Base-by-base conservation (phyloP, 2,329 filamentous ascomycete genomes). In the Colletotrichum orbiculare region DNA sequence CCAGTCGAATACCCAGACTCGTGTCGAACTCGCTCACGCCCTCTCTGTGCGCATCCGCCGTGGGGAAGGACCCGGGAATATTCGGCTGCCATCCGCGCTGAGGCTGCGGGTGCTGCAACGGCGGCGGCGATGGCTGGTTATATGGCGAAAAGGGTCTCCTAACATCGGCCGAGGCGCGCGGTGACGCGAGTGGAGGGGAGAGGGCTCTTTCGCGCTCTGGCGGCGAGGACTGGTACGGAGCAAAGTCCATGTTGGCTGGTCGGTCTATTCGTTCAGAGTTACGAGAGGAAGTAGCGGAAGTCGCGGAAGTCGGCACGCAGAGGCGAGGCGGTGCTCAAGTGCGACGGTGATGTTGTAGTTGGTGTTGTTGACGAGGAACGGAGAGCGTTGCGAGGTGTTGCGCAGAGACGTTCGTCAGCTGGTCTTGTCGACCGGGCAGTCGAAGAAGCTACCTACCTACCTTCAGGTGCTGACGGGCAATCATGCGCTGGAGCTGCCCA, bases 221-320 rank as follows among this genome's bases (percentile, higher is more conserved):
- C 13, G 91, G 91, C 53, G 91, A 91, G 78, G 95, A 95, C 82
- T 98, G 96, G 81, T 98, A 99, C 42, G 96, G 96, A 49, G 96
- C 96, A 77, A 98, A 99, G 82, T 97, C 92, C 92, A 96, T 96
- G 60, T 72, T 81, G 66, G 68, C 33, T 34, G 10, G 11, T 12
- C 17, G 42, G 13, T 45, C 42, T 46, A n/a, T 9, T 46, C 15
- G 45, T 62, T 25, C 25, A 25, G 4, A 25, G 25, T 25, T 25
- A 13, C 34, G 34, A 33, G 54, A 54, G 57, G 57, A 60, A 54
- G 25, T 25, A 25, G 25, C 25, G 25, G 4, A 25, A 25, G 4
- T 25, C 25, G 25, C 25, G 25, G 4, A 25, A 25, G 4, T 25
- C 25, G 4, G 25, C 25, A 1, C 25, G 25, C 4, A 25, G 25